Evolutionary conservation across 306 rosid species (phyloP), one percentile per base, ranked within the genome.

Genomic region (Macrotyloma uniflorum): DNA sequence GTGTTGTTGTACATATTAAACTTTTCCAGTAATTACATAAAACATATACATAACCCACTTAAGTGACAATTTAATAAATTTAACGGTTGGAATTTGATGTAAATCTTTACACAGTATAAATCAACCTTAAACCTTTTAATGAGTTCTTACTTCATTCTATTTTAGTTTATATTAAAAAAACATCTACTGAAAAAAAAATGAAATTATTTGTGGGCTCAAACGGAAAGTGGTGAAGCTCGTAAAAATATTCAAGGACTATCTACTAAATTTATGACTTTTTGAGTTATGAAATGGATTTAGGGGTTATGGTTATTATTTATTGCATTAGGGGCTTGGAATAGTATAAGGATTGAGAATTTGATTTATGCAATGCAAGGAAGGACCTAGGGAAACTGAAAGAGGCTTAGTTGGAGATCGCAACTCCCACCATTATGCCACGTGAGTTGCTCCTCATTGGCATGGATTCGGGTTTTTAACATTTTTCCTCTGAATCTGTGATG

Each of bases 351-450:
- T 19, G 8, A 32, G 47, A 70, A 4, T n/a, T 68, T 47, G 75
- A 47, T 70, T n/a, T 47, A 30, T 46, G 57, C 20, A 28, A 69
- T 47, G 58, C 74, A n/a, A n/a, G n/a, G n/a, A 36, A 65, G 30
- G 71, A 66, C 71, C 51, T 67, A 11, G 54, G 72, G 12, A 15
- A 13, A 5, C 10, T 26, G 22, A 63, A 64, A 35, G 1, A 19
- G 5, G 49, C 6, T 33, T 28, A 63, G 69, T 59, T 57, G 64
- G 64, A 24, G 19, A 13, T 30, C 5, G 45, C 23, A 32, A 32
- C 6, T 32, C 14, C 23, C 45, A 32, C 45, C 13, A 33, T 62
- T 18, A 23, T 67, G 13, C 36, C 72, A 20, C 35, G 22, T 67
- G 35, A 22, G 14, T 42, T 65, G 55, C 12, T 3, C 1, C 54